Evolutionary conservation across 1,284 basidiomycete species (phyloP).

Genomic region (Boletus chippewaensis): DNA sequence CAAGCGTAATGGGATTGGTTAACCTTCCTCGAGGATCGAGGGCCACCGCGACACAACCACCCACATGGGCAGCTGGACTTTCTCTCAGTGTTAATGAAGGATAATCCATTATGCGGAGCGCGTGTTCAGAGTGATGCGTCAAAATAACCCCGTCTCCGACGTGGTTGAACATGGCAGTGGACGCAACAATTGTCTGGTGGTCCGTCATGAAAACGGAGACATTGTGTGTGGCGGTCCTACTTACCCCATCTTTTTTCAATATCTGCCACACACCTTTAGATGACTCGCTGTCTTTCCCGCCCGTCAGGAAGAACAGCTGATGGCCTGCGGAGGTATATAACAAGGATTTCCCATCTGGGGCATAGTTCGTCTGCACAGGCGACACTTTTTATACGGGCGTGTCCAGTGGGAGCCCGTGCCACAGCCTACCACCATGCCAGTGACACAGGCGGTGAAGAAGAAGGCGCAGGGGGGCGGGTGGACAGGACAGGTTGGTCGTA

Average conservation of each 20-base stretch:
- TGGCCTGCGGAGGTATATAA: slow-evolving; percentile 55
- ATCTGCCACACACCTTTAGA: slow-evolving; percentile 54
- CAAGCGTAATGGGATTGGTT: slow-evolving; percentile 4
- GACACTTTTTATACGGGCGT: too few relatives aligned
- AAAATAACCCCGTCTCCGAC: slow-evolving; percentile 61
- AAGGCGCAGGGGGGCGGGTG: too few relatives aligned
- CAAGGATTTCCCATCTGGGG: slow-evolving; percentile 61
- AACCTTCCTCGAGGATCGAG: slow-evolving; percentile 68
- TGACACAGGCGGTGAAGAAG: too few relatives aligned
- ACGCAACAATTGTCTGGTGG: slow-evolving; percentile 38
- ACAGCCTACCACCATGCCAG: too few relatives aligned
- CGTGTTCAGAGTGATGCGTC: slow-evolving; percentile 54
- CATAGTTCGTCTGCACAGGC: slow-evolving; percentile 59
- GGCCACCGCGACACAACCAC: slow-evolving; percentile 66
- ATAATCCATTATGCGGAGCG: slow-evolving; percentile 60
- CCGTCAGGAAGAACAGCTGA: slow-evolving; percentile 52
- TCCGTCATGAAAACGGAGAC: background rate
- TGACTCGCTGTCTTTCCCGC: slow-evolving; percentile 48
- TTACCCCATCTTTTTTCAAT: slow-evolving; percentile 44
- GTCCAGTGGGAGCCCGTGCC: too few relatives aligned
- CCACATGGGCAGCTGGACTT: slow-evolving; percentile 63
- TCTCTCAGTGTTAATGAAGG: slow-evolving; percentile 53
- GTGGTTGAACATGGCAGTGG: slow-evolving; percentile 66
- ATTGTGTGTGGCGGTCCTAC: slow-evolving; percentile 4
- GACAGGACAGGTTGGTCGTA: too few relatives aligned